Evolutionary conservation across 225 moss, liverwort and hornwort species (phyloP).

Genomic region (Climacium dendroides): DNA sequence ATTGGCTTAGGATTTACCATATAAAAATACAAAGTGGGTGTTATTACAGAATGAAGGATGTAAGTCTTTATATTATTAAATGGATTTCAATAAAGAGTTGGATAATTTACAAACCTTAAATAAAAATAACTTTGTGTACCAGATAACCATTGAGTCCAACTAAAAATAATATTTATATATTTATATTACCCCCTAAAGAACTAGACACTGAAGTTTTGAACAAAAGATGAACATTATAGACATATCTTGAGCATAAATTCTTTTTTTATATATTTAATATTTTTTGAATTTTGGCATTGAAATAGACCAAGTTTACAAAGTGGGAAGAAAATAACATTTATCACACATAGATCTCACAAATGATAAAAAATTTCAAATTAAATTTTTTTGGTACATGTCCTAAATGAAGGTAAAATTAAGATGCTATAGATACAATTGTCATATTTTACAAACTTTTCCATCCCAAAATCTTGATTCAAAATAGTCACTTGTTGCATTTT

Average conservation of each 20-base stretch:
- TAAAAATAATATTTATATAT: neutral
- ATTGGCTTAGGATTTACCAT: too few relatives aligned
- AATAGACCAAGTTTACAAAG: too few relatives aligned
- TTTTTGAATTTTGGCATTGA: too few relatives aligned
- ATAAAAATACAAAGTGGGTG: too few relatives aligned
- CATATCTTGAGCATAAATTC: too few relatives aligned
- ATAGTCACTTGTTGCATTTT: rapidly evolving
- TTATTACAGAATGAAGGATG: too few relatives aligned
- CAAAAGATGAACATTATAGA: neutral
- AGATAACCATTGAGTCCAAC: neutral
- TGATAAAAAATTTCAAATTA: neutral
- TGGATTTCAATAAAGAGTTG: rapidly evolving
- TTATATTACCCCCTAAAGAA: neutral
- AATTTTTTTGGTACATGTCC: neutral
- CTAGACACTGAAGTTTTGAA: neutral
- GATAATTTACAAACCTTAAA: neutral
- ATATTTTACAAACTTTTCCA: neutral
- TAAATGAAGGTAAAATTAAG: neutral
- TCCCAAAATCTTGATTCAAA: neutral
- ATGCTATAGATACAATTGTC: neutral
- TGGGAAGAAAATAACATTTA: too few relatives aligned
- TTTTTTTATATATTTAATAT: too few relatives aligned
- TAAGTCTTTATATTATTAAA: neutral
- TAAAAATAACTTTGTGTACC: neutral
- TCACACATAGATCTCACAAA: neutral